Conservation (phyloP, 352 stramenopile genomes). For the Globisporangium solare region DNA sequence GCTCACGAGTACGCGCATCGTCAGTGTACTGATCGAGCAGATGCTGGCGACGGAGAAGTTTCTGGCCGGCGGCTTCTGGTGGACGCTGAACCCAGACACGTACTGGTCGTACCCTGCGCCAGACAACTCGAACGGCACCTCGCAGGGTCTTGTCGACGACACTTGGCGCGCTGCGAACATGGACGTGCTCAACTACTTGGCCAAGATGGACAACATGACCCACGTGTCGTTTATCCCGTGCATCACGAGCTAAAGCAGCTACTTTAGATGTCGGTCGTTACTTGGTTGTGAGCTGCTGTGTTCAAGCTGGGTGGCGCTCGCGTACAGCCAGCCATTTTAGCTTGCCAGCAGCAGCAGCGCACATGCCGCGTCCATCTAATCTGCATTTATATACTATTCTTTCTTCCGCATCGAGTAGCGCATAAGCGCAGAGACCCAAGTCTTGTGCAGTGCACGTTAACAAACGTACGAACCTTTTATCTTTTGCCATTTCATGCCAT, state of each 20-base stretch:
- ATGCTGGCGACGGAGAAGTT: conserved; percentile 52
- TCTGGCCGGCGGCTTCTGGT: conserved; percentile 78
- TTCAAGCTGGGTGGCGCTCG: background rate
- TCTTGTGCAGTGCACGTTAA: conserved; percentile 5
- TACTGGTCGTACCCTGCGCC: conserved; percentile 72
- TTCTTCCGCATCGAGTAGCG: background rate
- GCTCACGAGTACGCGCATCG: conserved; percentile 70
- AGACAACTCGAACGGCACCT: conserved; percentile 47
- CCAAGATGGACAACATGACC: conserved; percentile 65
- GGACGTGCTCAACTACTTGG: conserved; percentile 54
- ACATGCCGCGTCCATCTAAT: background rate
- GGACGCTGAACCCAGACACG: conserved; percentile 73
- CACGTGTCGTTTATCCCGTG: conserved; percentile 68
- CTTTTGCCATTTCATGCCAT: background rate
- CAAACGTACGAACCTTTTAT: conserved; percentile 6
- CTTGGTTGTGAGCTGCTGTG: background rate
- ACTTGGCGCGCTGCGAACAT: conserved; percentile 72
- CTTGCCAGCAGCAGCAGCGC: background rate
- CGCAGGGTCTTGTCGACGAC: conserved; percentile 58
- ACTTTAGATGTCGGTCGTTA: background rate
- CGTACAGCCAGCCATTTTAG: too few species aligned
- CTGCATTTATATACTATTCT: conserved; percentile 11
- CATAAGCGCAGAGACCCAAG: background rate
- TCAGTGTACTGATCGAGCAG: conserved; percentile 51
- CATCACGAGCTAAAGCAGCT: conserved; percentile 13